These are phyloP conservation scores for Dothideomycetes sp. DNA, from an alignment of 2,329 filamentous ascomycete species.

Conservation along the genomic window DNA sequence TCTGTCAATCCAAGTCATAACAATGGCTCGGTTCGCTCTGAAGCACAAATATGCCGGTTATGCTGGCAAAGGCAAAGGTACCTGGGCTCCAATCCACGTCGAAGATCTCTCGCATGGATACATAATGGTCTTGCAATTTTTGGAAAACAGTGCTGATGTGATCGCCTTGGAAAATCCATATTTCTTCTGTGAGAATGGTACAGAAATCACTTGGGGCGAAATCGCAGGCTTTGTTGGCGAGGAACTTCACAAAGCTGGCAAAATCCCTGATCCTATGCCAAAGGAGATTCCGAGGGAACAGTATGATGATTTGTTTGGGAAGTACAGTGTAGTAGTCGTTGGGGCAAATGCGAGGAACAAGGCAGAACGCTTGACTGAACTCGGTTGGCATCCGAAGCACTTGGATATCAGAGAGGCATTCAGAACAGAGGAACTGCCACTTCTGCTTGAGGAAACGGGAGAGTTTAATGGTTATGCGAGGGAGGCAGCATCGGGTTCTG, in stretches of 20 bases:
- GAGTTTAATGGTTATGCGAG: conserved; percentile 17
- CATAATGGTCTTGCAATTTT: conserved; percentile 36
- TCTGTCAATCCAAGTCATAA: conserved; percentile 41
- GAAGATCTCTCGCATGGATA: conserved; percentile 40
- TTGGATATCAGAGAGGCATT: conserved; percentile 33
- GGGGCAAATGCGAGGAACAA: conserved; percentile 37
- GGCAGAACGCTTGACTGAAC: conserved; percentile 34
- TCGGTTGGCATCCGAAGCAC: conserved; percentile 40
- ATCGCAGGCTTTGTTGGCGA: conserved; percentile 32
- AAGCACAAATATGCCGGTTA: conserved; percentile 40
- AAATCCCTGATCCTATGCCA: conserved; percentile 30
- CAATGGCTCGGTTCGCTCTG: conserved; percentile 38
- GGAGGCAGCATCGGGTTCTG: conserved; percentile 9
- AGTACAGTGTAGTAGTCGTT: conserved; percentile 29
- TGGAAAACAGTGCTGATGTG: conserved; percentile 29
- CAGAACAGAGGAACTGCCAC: conserved; percentile 36
- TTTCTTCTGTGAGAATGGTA: conserved; percentile 41
- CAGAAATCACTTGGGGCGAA: conserved; percentile 37
- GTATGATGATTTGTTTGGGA: conserved; percentile 29
- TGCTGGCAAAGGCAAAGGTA: conserved; percentile 34
- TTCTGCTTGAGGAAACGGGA: conserved; percentile 25
- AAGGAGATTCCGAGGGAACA: conserved; percentile 28
- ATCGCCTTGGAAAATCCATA: conserved; percentile 37
- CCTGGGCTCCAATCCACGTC: conserved; percentile 40
- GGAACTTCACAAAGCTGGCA: conserved; percentile 30